A percentile compares a stretch with the other conserved stretches of the same genome.
Conservation (phyloP, 768 basidiomycete species). For the Rhodotorula graminis region DNA sequence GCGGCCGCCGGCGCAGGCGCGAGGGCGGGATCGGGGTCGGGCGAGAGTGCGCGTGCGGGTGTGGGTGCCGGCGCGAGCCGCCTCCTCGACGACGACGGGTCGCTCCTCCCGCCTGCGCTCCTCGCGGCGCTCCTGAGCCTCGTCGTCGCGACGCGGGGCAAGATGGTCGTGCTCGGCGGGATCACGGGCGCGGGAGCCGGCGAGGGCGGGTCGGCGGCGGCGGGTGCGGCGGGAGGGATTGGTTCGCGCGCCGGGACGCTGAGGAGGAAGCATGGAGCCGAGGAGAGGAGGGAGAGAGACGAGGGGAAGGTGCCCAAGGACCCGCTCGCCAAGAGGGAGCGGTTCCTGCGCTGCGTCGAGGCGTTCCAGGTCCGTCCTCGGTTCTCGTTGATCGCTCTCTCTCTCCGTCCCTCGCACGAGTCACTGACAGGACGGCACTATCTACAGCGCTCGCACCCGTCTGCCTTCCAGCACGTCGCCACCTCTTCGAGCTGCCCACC, state of each 20-base stretch:
- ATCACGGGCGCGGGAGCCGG: neutral
- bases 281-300: neutral
- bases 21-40: no score
- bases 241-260: neutral
- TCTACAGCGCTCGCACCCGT: neutral
- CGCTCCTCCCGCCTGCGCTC: constrained; percentile 6
- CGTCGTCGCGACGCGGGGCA: constrained; percentile 15
- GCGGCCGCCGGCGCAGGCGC: neutral
- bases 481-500: neutral
- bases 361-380: neutral
- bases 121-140: constrained; percentile 24
- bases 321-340: neutral
- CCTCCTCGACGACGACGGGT: constrained; percentile 5
- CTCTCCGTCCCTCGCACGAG: neutral
- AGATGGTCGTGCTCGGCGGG: constrained; percentile 11
- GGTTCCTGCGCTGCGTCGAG: neutral
- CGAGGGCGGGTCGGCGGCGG: no score
- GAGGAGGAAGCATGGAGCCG: neutral
- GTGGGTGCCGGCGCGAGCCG: no score
- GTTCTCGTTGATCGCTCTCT: no score
- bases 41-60: no score
- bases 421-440: no score
- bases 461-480: neutral
- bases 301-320: neutral
- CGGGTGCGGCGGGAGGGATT: no score